Base-by-base conservation (phyloP, 1,284 basidiomycete species). In the Melanopsichium pennsylvanicum region DNA sequence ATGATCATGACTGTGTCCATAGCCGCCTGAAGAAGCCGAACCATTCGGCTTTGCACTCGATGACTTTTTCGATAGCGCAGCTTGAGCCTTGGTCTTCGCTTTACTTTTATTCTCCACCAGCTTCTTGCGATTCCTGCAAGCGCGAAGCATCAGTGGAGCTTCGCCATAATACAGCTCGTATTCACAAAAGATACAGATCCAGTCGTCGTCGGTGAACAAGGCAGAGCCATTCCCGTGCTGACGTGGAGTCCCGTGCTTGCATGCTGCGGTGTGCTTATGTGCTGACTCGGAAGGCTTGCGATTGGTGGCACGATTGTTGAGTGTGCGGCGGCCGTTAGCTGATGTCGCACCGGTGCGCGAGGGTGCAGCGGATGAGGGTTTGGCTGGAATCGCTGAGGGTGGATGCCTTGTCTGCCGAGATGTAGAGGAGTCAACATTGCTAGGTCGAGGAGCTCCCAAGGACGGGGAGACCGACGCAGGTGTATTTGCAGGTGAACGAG, bases 171-270 rank as follows among this genome's bases (percentile, higher is more conserved):
- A 79, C 33, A 82, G 55, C 52, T 81, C 74, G 59, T 82, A 82
- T 36, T 82, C 82, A 73, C 82, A 82, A 49, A 82, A 81, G 6
- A 76, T 21, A 57, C 82, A 82, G 27, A 82, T 59, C 77, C 78
- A 81, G 27, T 76, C 74, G 23, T 66, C 69, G 9, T 36, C 25
- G 18, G 50, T 69, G 52, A 59, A 76, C 48, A 48, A 46, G 19
- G 48, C 69, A 12, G 67, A 64, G 43, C 56, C 47, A n/a, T 38
- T 44, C 23, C 41, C 61, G 21, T 27, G 38, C 33, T 29, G 12
- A 33, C 29, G 42, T 37, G 29, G 35, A 39, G 37, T 12, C 38
- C 48, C 52, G n/a, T 49, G 43, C 36, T 50, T 51, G 52, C 50
- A 58, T 1, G 45, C 43, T 2, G 55, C 32, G 6, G 29, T 36